phyloP scores from a whole-genome alignment of 116 monocot genomes.

The Iris pallida region DNA sequence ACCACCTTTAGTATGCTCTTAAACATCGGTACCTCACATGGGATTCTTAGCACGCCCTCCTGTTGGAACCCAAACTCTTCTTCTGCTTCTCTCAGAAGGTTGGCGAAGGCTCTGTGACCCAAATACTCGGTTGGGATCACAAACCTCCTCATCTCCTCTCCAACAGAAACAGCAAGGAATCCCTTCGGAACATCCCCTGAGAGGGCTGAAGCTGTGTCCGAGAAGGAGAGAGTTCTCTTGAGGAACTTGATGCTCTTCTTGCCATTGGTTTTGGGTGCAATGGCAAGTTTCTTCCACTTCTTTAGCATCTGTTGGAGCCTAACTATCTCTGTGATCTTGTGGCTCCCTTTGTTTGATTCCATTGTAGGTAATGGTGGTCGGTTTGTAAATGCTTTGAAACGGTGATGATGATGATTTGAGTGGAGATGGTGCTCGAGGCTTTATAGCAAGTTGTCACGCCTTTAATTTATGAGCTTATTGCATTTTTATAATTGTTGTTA shows the following conservation, averaged over 20 bases:
- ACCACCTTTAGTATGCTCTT: constrained; percentile 42
- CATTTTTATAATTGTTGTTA: constrained; percentile 5
- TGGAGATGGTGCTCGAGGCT: background rate
- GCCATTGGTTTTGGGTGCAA: constrained; percentile 31
- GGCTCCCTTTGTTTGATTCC: constrained; percentile 35
- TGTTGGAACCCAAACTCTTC: constrained; percentile 90
- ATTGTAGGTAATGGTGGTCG: background rate
- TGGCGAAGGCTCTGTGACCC: constrained; percentile 43
- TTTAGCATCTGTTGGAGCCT: constrained; percentile 63
- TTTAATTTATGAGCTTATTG: constrained; percentile 7
- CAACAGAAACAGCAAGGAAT: constrained; percentile 62
- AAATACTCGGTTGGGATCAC: constrained; percentile 74
- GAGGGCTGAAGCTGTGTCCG: constrained; percentile 24
- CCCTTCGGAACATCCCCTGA: constrained; percentile 44
- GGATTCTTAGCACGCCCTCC: constrained; percentile 68
- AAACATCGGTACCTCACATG: constrained; percentile 64
- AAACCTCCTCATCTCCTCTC: constrained; percentile 58
- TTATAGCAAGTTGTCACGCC: background rate
- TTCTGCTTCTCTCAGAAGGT: constrained; percentile 61
- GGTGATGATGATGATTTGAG: background rate
- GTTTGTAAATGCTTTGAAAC: background rate
- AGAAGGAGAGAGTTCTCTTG: constrained; percentile 50
- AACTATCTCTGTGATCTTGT: constrained; percentile 77
- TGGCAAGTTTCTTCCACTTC: constrained; percentile 74
- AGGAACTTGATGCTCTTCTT: constrained; percentile 48